Base-by-base conservation (phyloP, 441 rosid species). In the Populus tomentosa region DNA sequence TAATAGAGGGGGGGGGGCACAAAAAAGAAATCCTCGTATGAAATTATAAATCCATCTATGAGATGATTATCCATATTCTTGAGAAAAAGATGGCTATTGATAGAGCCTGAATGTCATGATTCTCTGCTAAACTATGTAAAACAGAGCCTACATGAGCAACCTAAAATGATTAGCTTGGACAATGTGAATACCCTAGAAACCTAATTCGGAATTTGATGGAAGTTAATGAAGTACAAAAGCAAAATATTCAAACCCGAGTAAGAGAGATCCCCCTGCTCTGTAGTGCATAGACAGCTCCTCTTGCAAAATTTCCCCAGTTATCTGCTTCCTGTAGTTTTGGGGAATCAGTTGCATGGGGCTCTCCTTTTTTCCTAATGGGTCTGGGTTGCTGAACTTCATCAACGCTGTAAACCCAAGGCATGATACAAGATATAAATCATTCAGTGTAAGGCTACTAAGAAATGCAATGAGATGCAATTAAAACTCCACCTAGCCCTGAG, bases 231-330 rank as follows among this genome's bases (percentile, higher is more conserved):
- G 56, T 14, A 23, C 20, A 30, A 70, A 3, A 53, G 40, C 77
- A 53, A 80, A 70, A 69, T 77, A 80, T 67, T 21, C 75, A 80
- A 84, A 95, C 99, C 93, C 87, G 90, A 69, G 86, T 77, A 76
- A 95, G 85, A 82, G 76, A 59, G 83, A 86, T 82, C 71, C 93
- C 93, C 75, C 84, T 85, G 68, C 79, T 88, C 85, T 86, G 91
- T 66, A 95, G 84, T 7, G 98, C 97, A 88, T 87, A 92, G 73
- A 88, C 79, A 1, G 98, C 99, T 80, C 98, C 98, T 85, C 95
- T 90, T 28, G 97, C 97, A 84, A 94, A 95, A 83, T 86, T 84
- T 71, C 97, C 99, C 99, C 99, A 95, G 32, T 76, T 53, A 79
- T 86, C 77, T 72, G 86, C 86, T 78, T 89, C 91, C 78, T 79